Conservation (phyloP, 106 monocot genomes). For the Triglochin maritima region DNA sequence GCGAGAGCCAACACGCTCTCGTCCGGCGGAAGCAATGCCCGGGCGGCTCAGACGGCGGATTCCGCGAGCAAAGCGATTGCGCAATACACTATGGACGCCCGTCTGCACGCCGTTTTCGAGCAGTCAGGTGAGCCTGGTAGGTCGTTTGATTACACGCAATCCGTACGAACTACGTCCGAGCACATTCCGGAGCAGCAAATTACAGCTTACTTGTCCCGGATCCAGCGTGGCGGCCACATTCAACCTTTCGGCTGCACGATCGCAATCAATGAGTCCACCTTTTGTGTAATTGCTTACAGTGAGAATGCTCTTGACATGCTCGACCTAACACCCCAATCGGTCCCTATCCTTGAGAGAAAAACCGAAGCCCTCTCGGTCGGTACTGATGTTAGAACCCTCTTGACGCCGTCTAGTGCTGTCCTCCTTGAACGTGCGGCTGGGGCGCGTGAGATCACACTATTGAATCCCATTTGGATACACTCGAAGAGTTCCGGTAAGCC, state of each 20-base stretch:
- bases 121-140: constrained; percentile 56
- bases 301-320: constrained; percentile 74
- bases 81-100: constrained; percentile 80
- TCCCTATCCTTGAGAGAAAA: constrained; percentile 32
- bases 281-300: constrained; percentile 62
- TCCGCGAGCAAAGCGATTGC: constrained; percentile 59
- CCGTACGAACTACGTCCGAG: constrained; percentile 9
- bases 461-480: constrained; percentile 84
- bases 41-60: constrained; percentile 7
- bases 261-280: constrained; percentile 54
- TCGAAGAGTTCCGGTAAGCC: constrained; percentile 54
- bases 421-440: constrained; percentile 52
- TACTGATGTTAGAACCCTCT: constrained; percentile 64
- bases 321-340: constrained; percentile 55
- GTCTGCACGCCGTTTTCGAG: constrained; percentile 87
- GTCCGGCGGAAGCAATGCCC: constrained; percentile 21
- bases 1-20: constrained; percentile 5
- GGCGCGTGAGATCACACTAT: constrained; percentile 75
- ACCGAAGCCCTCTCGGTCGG: constrained; percentile 32
- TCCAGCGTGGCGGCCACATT: constrained; percentile 86
- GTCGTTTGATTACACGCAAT: constrained; percentile 59
- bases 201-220: constrained; percentile 78
- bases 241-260: constrained; percentile 90
- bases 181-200: constrained; percentile 44
- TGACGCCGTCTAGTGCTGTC: constrained; percentile 41